Conservation (phyloP, 495 filamentous ascomycete genomes). For the Aspergillus hancockii region DNA sequence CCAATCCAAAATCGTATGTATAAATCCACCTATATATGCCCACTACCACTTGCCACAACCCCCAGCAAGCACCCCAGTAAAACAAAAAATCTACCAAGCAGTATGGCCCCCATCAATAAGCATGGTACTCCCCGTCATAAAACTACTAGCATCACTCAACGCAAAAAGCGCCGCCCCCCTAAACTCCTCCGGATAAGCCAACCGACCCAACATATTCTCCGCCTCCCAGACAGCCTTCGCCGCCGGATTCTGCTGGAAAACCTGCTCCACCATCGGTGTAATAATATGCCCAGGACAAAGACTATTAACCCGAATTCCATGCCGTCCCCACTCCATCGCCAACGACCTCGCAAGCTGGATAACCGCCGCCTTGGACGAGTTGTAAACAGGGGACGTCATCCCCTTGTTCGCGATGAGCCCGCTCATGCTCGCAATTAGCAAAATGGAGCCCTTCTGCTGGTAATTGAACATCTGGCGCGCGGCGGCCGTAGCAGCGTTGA, state of each 20-base stretch:
- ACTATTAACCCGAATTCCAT: conserved; percentile 67
- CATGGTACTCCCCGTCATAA: conserved; percentile 68
- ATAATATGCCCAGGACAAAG: conserved; percentile 71
- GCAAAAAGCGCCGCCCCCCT: conserved; percentile 62
- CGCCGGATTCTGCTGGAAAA: conserved; percentile 65
- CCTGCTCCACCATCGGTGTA: conserved; percentile 69
- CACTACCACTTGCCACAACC: too few species aligned
- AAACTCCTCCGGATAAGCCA: conserved; percentile 66
- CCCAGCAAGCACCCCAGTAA: neutral
- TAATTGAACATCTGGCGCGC: conserved; percentile 72
- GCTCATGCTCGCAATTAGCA: conserved; percentile 78
- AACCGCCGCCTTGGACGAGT: conserved; percentile 69
- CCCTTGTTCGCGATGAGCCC: conserved; percentile 78
- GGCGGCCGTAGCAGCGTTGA: conserved; percentile 76
- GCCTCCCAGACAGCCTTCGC: conserved; percentile 60
- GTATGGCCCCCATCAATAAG: conserved; percentile 66
- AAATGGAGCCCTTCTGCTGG: conserved; percentile 62
- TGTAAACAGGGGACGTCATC: conserved; percentile 66
- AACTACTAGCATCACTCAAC: conserved; percentile 65
- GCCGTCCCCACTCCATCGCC: conserved; percentile 71
- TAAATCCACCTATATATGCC: conserved; percentile 2
- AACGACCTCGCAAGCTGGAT: conserved; percentile 64
- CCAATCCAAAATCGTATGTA: neutral
- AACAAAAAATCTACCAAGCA: conserved; percentile 42
- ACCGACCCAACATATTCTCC: conserved; percentile 69